Evolutionary conservation across 2,329 filamentous ascomycete genomes (phyloP), one percentile per base, ranked within the genome.

Genomic region (Cordyceps tenuipes): DNA sequence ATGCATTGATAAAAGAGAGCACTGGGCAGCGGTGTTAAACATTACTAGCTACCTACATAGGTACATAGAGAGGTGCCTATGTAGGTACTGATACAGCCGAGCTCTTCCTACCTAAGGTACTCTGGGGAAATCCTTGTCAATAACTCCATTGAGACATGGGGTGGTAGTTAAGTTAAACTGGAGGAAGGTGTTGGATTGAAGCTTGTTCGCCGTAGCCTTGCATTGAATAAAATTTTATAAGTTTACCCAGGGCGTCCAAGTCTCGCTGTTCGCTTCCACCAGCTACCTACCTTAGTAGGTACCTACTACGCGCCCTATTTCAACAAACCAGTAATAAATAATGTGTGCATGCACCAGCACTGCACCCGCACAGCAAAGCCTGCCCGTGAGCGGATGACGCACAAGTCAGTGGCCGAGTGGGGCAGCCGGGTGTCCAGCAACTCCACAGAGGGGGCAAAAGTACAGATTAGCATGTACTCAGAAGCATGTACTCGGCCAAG

Each of bases 381-480:
- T 36, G 34, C 34, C 34, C 34, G 34, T 10, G 34, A 36, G 9
- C 46, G 34, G 47, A 59, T 59, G 56, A 59, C 56, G 56, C 56
- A 52, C 48, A 46, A 59, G 39, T 47, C 51, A n/a, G 23, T 23
- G 39, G 48, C n/a, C n/a, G 36, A 51, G 56, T 59, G 56, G 56
- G 21, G 56, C 44, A 57, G 39, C 29, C 1, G 44, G 23, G 34
- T 23, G 36, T 19, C 17, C 9, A 48, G 31, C 43, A 34, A 39
- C 44, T 47, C 53, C 41, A 56, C 43, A 21, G 19, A 10, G 21
- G 34, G 36, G 36, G 10, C 17, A 54, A 13, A 1, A 43, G 21
- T 17, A n/a, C n/a, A n/a, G n/a, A n/a, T n/a, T n/a, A n/a, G n/a
- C n/a, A n/a, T n/a, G n/a, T n/a, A n/a, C n/a, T n/a, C n/a, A n/a